Evolutionary conservation across 805 yeast species (phyloP).

Genomic region (Starmerella asiatica): DNA sequence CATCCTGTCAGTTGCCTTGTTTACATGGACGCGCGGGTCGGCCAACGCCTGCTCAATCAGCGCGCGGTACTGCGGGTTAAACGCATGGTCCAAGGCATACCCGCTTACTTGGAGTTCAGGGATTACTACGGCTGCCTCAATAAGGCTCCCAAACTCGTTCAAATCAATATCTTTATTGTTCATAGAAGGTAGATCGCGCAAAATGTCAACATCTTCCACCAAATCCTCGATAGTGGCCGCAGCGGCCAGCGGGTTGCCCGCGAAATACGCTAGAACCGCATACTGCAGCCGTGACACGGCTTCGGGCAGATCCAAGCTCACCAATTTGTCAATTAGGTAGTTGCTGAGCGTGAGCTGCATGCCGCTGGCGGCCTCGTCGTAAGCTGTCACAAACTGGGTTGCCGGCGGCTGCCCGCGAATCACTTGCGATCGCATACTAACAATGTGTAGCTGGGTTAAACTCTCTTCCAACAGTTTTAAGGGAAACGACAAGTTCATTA

Average conservation of each 20-base stretch:
- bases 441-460: slow-evolving; percentile 22
- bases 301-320: not conserved
- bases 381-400: slow-evolving; percentile 8
- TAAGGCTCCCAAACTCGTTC: not conserved
- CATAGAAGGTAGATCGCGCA: slow-evolving; percentile 29
- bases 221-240: slow-evolving; percentile 5
- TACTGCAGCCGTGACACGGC: slow-evolving; percentile 23
- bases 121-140: slow-evolving; percentile 22
- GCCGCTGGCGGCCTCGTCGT: not conserved
- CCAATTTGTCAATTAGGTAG: slow-evolving; percentile 1
- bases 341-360: not conserved
- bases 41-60: slow-evolving; percentile 32
- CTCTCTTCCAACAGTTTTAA: slow-evolving; percentile 27
- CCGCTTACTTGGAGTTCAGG: slow-evolving; percentile 34
- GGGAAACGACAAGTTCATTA: slow-evolving; percentile 28
- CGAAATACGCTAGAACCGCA: slow-evolving; percentile 27
- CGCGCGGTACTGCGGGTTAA: slow-evolving; percentile 36
- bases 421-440: slow-evolving; percentile 16
- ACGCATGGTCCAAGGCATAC: slow-evolving; percentile 27
- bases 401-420: slow-evolving; percentile 8
- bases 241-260: slow-evolving; percentile 28
- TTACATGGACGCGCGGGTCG: slow-evolving; percentile 26
- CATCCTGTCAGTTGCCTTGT: slow-evolving; percentile 13
- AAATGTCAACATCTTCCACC: slow-evolving; percentile 6
- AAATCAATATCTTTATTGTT: slow-evolving; percentile 2